phyloP scores from a whole-genome alignment of 1,284 basidiomycete genomes.

The Pseudozyma pruni region DNA sequence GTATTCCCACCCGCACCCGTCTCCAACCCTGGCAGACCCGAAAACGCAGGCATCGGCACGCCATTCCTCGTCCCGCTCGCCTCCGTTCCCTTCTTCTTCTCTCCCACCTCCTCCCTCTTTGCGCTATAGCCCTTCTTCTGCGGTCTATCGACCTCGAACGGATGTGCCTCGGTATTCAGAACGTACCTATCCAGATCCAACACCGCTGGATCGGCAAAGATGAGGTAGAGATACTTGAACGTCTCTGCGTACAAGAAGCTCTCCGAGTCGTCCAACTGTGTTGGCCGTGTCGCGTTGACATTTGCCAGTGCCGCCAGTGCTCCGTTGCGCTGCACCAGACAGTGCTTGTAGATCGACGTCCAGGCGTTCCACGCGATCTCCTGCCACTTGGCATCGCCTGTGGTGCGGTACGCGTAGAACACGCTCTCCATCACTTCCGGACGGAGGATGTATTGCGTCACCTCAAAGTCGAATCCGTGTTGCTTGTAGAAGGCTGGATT shows the following conservation, averaged over 20 bases:
- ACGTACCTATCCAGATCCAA: constrained; percentile 56
- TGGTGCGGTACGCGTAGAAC: constrained; percentile 55
- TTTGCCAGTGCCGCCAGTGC: constrained; percentile 45
- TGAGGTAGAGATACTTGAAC: constrained; percentile 62
- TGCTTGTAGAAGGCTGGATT: constrained; percentile 39
- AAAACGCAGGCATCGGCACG: constrained; percentile 19
- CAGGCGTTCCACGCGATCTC: constrained; percentile 89
- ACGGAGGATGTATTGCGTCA: constrained; percentile 51
- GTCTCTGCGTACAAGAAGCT: constrained; percentile 59
- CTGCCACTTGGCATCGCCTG: constrained; percentile 71
- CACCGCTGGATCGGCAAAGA: constrained; percentile 52
- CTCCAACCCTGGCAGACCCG: constrained; percentile 21
- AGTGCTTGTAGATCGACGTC: constrained; percentile 84
- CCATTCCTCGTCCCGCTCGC: not conserved
- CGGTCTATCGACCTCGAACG: constrained; percentile 54
- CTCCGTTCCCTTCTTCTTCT: constrained; percentile 7
- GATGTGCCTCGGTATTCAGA: constrained; percentile 64
- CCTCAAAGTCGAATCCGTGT: constrained; percentile 53
- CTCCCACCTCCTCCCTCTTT: not conserved
- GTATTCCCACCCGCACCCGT: constrained; percentile 18
- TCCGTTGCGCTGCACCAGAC: constrained; percentile 71
- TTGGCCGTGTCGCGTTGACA: constrained; percentile 40
- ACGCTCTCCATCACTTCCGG: constrained; percentile 63
- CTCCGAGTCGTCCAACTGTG: constrained; percentile 52
- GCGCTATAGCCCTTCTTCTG: constrained; percentile 7